Evolutionary conservation across 1,284 basidiomycete species (phyloP), one percentile per base, ranked within the genome.

Genomic region (Clitocybe nebularis): DNA sequence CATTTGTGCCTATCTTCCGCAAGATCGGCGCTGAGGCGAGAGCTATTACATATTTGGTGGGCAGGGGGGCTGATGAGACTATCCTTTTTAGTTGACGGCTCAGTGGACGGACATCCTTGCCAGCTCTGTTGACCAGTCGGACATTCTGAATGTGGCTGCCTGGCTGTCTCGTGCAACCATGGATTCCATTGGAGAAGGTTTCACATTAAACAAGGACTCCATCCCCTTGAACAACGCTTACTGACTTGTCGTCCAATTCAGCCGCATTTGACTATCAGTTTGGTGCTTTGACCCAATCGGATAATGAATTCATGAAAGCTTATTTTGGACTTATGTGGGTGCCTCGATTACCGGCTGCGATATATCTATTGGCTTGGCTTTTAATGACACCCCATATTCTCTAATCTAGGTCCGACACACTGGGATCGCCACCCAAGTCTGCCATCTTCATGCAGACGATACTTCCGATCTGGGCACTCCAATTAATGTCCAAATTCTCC

Each of bases 241-340:
- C 24, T 34, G 13, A 45, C 24, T 8, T 34, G 7, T 16, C n/a
- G 7, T 30, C 36, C 34, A 20, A 36, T 35, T 14, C 39, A 74
- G 71, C 67, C 47, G 71, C 71, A 3, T 74, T 74, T 53, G 71
- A 74, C 50, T 72, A 72, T 46, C 65, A 71, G n/a, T 74, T 75
- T 49, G 67, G 67, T 34, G 68, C 71, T 0, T 49, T 73, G n/a
- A 53, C 61, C 22, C 62, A 68, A 41, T 57, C 55, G 3, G 61
- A 69, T 42, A 70, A 69, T 45, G 62, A 64, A 44, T 64, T 74
- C 36, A 67, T 68, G 60, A 66, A 66, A 47, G 69, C 69, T 2
- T 72, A 71, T 49, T 63, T 69, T 41, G 67, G 69, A 24, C 55
- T 74, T 13, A 68, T 70, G 72, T 69, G 42, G 5, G 50, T 41